Evolutionary conservation across 495 filamentous ascomycete species (phyloP), one percentile per base, ranked within the genome.

Genomic region (Penicillium daleae): DNA sequence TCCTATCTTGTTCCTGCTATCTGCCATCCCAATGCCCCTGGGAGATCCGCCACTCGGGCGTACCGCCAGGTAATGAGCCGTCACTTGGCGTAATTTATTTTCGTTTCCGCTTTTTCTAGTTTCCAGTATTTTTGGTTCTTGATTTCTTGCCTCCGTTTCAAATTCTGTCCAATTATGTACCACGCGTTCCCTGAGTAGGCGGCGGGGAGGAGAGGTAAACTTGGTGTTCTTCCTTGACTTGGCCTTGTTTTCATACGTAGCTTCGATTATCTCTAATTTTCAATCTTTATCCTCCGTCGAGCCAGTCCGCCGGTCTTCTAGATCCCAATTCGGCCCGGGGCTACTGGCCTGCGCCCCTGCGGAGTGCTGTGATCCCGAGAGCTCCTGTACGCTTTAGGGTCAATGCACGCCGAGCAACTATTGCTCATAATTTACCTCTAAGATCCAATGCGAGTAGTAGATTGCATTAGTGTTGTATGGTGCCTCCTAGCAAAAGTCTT

Each of bases 301-400:
- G n/a, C n/a, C n/a, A n/a, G n/a, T n/a, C n/a, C n/a, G 8, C 22
- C 5, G n/a, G 24, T 26, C 27, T 56, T 51, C 35, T 42, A 27
- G 33, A 27, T 40, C 57, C 37, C 24, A 52, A 26, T 52, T 54
- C 37, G 52, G 39, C 52, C 35, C 35, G 35, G 35, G 53, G 37
- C 59, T 32, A 65, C 57, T 65, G 62, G 62, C 53, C 35, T 42
- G 51, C 40, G 46, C 63, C 63, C 55, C 64, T 62, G 59, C 59
- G 29, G 50, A 32, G 57, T 24, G 59, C 51, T 46, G 59, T 61
- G 59, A 56, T 26, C 56, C 59, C 44, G 26, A 37, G 4, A 53
- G 50, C 46, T 49, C 33, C 50, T 3, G 26, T 32, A 3, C n/a
- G n/a, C n/a, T n/a, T n/a, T 17, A 31, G 50, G 26, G 22, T 33